phyloP scores from a whole-genome alignment of 2,329 filamentous ascomycete genomes.

The Fusarium liriodendri region DNA sequence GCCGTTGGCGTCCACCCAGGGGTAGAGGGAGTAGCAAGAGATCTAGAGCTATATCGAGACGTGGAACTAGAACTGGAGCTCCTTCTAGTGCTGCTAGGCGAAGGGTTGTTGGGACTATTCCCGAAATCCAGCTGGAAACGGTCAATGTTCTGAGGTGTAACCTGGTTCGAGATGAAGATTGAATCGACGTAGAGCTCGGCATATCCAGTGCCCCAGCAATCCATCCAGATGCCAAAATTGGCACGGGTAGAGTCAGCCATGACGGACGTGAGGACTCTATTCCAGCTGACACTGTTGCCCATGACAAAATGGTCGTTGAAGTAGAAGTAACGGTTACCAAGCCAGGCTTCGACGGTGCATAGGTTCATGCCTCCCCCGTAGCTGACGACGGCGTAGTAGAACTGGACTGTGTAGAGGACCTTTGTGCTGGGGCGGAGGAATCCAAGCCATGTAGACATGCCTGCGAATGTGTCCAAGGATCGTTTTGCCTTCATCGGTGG shows the following conservation, averaged over 20 bases:
- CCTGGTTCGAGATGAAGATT: constrained; percentile 23
- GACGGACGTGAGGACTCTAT: constrained; percentile 7
- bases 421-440: not conserved
- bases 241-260: not conserved
- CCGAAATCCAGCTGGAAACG: constrained; percentile 10
- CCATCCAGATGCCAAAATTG: constrained; percentile 11
- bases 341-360: not conserved
- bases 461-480: not conserved
- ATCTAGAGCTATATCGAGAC: not conserved
- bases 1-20: not conserved
- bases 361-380: not conserved
- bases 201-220: not conserved
- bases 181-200: constrained; percentile 10
- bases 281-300: not conserved
- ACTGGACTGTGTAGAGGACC: constrained; percentile 20
- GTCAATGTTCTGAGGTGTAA: constrained; percentile 15
- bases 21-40: not conserved
- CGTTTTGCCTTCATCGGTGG: not conserved
- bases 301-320: not conserved
- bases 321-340: not conserved
- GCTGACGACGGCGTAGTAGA: constrained; percentile 2
- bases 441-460: constrained; percentile 7
- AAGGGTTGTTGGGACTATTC: not conserved
- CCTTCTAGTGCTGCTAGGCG: not conserved
- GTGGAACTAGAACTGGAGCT: not conserved